Conservation (phyloP, 176 grass and related monocot species). For the Bothriochloa decipiens region DNA sequence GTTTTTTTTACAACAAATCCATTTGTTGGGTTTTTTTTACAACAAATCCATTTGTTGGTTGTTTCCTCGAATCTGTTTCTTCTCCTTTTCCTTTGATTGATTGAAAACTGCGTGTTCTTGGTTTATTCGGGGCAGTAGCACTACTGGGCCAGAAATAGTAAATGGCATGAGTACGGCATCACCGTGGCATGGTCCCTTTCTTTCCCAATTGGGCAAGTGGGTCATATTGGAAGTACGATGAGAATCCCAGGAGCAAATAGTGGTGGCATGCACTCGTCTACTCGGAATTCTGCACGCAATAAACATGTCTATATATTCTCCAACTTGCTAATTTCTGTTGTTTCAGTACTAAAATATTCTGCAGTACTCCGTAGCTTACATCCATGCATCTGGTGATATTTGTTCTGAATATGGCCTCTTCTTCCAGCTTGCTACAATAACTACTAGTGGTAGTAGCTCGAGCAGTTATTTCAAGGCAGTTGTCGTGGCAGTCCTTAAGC, state of each 20-base stretch:
- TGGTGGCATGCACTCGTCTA: constrained; percentile 35
- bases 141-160: constrained; percentile 35
- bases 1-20: too few relatives aligned
- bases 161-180: constrained; percentile 37
- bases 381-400: not conserved
- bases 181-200: constrained; percentile 43
- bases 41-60: not conserved
- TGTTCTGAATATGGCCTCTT: not conserved
- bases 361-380: not conserved
- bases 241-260: constrained; percentile 43
- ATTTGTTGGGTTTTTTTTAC: too few relatives aligned
- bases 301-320: constrained; percentile 2
- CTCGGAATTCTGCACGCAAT: constrained; percentile 2
- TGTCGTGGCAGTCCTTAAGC: not conserved
- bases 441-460: not conserved
- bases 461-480: not conserved
- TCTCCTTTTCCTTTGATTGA: not conserved
- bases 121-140: constrained; percentile 17
- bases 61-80: not conserved
- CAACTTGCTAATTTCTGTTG: not conserved
- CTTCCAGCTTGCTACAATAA: not conserved
- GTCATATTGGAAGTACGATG: constrained; percentile 41
- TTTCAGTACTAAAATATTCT: not conserved
- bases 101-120: not conserved
- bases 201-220: constrained; percentile 55